Percentiles rank a stretch among this genome's conserved stretches.
Conservation (phyloP, 1,139 yeast genomes). For the Taphrina deformans region DNA sequence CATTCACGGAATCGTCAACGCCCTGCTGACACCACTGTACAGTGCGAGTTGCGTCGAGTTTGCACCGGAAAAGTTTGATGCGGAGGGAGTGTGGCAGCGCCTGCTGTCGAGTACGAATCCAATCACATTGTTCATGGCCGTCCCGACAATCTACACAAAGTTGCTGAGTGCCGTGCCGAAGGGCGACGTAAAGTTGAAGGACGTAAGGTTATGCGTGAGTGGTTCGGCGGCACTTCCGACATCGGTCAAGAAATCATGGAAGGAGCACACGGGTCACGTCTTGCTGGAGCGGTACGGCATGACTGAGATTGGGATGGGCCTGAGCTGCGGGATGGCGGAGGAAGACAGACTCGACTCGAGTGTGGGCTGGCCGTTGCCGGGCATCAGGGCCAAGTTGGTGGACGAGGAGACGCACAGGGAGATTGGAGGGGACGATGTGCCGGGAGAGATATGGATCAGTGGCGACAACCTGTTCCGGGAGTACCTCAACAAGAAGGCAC, state of each 20-base stretch:
- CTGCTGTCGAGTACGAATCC: conserved; percentile 40
- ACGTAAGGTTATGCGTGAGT: conserved; percentile 45
- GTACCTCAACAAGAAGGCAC: conserved; percentile 46
- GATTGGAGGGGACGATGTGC: conserved; percentile 36
- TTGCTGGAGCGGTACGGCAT: conserved; percentile 47
- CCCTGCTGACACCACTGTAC: conserved; percentile 45
- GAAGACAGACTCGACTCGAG: conserved; percentile 43
- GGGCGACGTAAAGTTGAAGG: conserved; percentile 7
- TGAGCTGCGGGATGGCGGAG: conserved; percentile 45
- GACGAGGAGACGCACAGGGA: conserved; percentile 42
- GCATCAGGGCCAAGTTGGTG: conserved; percentile 44
- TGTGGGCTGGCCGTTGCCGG: conserved; percentile 47
- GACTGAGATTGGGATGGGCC: conserved; percentile 49
- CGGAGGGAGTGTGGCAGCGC: conserved; percentile 42
- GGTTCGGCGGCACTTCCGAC: conserved; percentile 48
- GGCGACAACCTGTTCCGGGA: conserved; percentile 46
- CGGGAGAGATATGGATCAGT: conserved; percentile 45
- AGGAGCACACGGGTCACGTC: conserved; percentile 44
- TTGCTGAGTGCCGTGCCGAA: conserved; percentile 23
- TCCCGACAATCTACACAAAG: conserved; percentile 47
- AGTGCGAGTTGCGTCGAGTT: conserved; percentile 47
- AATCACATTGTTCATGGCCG: conserved; percentile 47
- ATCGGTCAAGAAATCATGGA: conserved; percentile 46
- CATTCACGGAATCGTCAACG: conserved; percentile 48
- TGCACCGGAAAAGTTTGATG: conserved; percentile 44